These are phyloP conservation scores for Fistulina hepatica DNA, from an alignment of 1,284 basidiomycete species.

Conservation along the genomic window DNA sequence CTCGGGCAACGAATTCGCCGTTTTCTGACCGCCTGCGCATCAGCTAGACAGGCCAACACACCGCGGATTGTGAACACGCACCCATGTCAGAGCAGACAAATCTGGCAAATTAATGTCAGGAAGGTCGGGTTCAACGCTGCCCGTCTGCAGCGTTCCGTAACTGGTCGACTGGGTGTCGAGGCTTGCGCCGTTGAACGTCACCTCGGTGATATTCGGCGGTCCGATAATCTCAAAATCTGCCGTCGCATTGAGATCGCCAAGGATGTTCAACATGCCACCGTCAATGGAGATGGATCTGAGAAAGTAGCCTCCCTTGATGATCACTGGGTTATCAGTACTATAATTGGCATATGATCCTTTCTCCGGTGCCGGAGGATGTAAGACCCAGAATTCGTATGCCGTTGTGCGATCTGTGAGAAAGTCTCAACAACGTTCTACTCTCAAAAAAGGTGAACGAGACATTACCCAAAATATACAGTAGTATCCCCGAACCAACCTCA, in stretches of 20 bases:
- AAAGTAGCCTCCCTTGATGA: slow-evolving; percentile 11
- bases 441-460: neutral
- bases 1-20: slow-evolving; percentile 28
- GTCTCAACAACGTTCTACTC: neutral
- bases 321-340: slow-evolving; percentile 7
- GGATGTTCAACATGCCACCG: slow-evolving; percentile 18
- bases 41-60: too few species aligned
- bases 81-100: neutral
- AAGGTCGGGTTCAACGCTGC: too few species aligned
- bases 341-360: slow-evolving; percentile 8
- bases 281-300: slow-evolving; percentile 20
- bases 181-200: slow-evolving; percentile 36
- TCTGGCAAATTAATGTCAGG: too few species aligned
- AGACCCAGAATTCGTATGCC: slow-evolving; percentile 40
- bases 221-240: slow-evolving; percentile 35
- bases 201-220: slow-evolving; percentile 24
- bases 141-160: slow-evolving; percentile 30
- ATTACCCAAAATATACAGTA: slow-evolving; percentile 36
- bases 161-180: slow-evolving; percentile 23
- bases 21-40: slow-evolving; percentile 27
- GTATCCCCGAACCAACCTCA: slow-evolving; percentile 28
- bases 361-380: slow-evolving; percentile 30
- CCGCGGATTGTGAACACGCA: too few species aligned
- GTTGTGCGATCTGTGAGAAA: slow-evolving; percentile 29
- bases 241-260: slow-evolving; percentile 37